phyloP scores from a whole-genome alignment of 495 filamentous ascomycete genomes.

The Penicillium daleae region DNA sequence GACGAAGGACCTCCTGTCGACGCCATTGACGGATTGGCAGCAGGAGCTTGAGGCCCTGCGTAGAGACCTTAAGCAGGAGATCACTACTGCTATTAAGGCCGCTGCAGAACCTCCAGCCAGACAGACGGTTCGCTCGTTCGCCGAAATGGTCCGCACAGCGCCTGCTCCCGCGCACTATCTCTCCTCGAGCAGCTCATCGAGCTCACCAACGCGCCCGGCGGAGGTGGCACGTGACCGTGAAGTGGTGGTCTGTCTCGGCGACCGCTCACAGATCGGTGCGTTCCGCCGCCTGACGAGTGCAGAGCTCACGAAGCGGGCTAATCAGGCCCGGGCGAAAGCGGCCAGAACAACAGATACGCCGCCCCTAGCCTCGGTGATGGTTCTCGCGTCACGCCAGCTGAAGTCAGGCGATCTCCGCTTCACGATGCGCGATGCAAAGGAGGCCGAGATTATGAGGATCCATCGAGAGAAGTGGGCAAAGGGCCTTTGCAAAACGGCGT shows the following conservation, averaged over 20 bases:
- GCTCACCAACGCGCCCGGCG: neutral
- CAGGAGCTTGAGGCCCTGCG: neutral
- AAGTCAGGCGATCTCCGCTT: constrained; percentile 8
- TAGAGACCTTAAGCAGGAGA: neutral
- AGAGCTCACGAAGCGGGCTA: neutral
- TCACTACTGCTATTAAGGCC: neutral
- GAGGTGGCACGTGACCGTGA: neutral
- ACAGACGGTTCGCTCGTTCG: neutral
- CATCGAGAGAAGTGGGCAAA: constrained; percentile 1
- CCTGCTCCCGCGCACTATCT: neutral
- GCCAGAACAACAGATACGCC: neutral
- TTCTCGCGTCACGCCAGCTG: constrained; percentile 1
- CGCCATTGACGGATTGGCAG: constrained; percentile 8
- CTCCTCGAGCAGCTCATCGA: neutral
- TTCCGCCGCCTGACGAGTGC: neutral
- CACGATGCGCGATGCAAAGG: neutral
- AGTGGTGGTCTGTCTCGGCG: neutral
- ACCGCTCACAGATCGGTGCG: neutral
- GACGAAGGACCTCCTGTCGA: constrained; percentile 1
- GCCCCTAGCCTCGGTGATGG: neutral
- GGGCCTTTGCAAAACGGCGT: neutral
- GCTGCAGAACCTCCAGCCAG: neutral
- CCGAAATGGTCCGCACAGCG: neutral
- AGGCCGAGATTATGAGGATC: neutral
- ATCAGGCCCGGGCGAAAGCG: neutral